phyloP scores from a whole-genome alignment of 331 rosid species.

The Pyrus hybrid region DNA sequence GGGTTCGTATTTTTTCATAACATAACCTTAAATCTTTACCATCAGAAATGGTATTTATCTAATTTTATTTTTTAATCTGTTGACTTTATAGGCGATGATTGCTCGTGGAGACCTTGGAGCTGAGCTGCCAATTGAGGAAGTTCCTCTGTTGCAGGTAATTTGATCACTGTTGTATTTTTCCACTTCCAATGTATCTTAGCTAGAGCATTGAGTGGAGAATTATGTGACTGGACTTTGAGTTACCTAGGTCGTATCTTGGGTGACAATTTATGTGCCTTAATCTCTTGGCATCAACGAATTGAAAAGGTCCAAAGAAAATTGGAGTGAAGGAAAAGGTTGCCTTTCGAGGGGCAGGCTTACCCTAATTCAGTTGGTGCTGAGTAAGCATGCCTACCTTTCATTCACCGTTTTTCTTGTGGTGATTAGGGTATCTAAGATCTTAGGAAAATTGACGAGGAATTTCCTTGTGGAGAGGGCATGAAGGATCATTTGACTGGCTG shows the following conservation, averaged over 20 bases:
- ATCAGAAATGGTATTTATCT: no score
- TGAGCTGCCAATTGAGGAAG: slow-evolving; percentile 97
- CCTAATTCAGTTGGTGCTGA: neutral
- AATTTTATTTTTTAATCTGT: neutral
- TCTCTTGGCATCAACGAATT: neutral
- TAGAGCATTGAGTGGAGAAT: neutral
- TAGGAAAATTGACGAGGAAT: neutral
- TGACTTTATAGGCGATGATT: slow-evolving; percentile 72
- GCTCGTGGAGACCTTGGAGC: slow-evolving; percentile 99
- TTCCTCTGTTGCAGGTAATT: slow-evolving; percentile 87
- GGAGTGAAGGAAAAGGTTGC: neutral
- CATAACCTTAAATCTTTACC: neutral
- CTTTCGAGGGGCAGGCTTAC: neutral
- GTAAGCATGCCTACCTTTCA: neutral
- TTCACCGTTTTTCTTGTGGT: neutral
- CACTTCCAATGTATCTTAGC: neutral
- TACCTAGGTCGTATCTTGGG: neutral
- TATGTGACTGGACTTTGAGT: neutral
- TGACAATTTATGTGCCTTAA: neutral
- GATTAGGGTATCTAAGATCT: neutral
- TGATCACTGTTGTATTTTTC: neutral
- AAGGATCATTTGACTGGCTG: neutral
- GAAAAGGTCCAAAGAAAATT: neutral
- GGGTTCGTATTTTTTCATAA: slow-evolving; percentile 49
- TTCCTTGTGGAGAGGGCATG: neutral